phyloP scores from a whole-genome alignment of 2,329 filamentous ascomycete species.

The Incumbomyces delicatus region DNA sequence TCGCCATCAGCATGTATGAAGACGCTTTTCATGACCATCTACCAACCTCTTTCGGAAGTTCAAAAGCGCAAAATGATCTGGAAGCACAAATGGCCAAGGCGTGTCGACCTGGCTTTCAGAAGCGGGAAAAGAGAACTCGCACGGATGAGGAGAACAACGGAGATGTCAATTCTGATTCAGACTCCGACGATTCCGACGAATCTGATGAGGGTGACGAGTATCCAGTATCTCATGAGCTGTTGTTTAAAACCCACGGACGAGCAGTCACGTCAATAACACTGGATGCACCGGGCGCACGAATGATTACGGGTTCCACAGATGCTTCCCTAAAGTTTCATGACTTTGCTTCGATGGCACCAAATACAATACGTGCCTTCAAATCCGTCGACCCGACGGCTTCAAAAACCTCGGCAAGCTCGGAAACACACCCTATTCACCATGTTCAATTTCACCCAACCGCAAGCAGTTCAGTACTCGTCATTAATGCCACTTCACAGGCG shows the following conservation, averaged over 20 bases:
- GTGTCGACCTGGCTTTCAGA: slow-evolving; percentile 45
- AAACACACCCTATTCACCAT: slow-evolving; percentile 81
- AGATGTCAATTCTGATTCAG: slow-evolving; percentile 30
- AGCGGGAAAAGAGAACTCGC: slow-evolving; percentile 22
- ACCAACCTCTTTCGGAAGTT: slow-evolving; percentile 77
- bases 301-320: slow-evolving; percentile 86
- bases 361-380: slow-evolving; percentile 87
- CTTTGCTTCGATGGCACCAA: slow-evolving; percentile 90
- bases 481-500: slow-evolving; percentile 81
- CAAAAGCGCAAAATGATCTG: slow-evolving; percentile 61
- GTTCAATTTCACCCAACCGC: slow-evolving; percentile 77
- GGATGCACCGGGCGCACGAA: slow-evolving; percentile 72
- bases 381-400: slow-evolving; percentile 76
- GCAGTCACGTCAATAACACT: slow-evolving; percentile 75
- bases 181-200: slow-evolving; percentile 47
- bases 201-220: slow-evolving; percentile 64
- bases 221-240: slow-evolving; percentile 83
- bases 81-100: slow-evolving; percentile 72
- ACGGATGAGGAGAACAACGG: slow-evolving; percentile 30
- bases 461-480: slow-evolving; percentile 70
- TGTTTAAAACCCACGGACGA: slow-evolving; percentile 84
- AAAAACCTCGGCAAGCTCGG: slow-evolving; percentile 60
- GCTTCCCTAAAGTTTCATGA: slow-evolving; percentile 89
- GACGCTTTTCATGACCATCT: slow-evolving; percentile 50
- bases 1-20: slow-evolving; percentile 27